Conservation (phyloP, 169 alveolate species). For the Plasmodium cynomolgi region DNA sequence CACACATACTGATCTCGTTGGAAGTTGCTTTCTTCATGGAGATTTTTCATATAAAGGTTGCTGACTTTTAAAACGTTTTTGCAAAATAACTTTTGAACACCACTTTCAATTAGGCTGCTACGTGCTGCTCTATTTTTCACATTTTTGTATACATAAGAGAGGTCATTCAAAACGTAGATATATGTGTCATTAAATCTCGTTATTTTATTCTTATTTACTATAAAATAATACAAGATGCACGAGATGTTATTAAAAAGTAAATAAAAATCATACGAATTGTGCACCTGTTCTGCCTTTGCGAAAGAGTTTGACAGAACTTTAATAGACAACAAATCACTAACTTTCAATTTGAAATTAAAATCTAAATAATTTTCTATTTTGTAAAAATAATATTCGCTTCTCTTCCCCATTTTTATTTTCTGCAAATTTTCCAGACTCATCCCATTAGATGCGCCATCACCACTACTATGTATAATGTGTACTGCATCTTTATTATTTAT, state of each 20-base stretch:
- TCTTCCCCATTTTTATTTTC: background rate
- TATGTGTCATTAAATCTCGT: constrained; percentile 38
- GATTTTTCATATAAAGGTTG: constrained; percentile 22
- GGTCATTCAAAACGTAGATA: constrained; percentile 67
- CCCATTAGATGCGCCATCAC: background rate
- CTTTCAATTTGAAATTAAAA: constrained; percentile 50
- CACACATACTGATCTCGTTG: constrained; percentile 52
- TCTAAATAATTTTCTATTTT: constrained; percentile 66
- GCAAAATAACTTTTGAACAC: constrained; percentile 25
- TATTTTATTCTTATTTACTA: constrained; percentile 40
- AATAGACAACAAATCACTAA: constrained; percentile 56
- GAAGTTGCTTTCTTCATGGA: constrained; percentile 45
- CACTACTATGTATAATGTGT: constrained; percentile 1
- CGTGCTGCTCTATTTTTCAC: constrained; percentile 15
- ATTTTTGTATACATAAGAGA: constrained; percentile 53
- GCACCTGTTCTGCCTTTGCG: constrained; percentile 25
- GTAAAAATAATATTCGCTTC: constrained; percentile 46
- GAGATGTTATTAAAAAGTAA: constrained; percentile 47
- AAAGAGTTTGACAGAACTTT: constrained; percentile 61
- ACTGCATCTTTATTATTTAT: constrained; percentile 33
- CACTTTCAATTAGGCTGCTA: constrained; percentile 7
- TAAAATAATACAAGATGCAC: constrained; percentile 60
- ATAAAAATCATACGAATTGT: constrained; percentile 65
- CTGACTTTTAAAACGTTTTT: constrained; percentile 57
- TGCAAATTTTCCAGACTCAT: constrained; percentile 18